phyloP scores from a whole-genome alignment of 441 rosid genomes.

The Erodium trifolium region DNA sequence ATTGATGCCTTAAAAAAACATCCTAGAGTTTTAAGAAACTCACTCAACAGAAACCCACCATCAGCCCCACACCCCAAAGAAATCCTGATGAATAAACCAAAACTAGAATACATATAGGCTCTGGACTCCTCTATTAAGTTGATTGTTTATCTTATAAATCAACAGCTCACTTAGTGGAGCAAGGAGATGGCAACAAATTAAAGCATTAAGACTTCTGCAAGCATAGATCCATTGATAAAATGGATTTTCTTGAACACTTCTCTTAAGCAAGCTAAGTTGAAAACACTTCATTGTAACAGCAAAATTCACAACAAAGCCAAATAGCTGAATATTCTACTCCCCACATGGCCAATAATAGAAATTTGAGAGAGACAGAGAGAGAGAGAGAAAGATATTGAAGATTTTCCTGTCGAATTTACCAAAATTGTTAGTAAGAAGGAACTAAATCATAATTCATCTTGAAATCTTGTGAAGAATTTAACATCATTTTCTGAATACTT shows the following conservation, averaged over 20 bases:
- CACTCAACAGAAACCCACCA: slow-evolving; percentile 3
- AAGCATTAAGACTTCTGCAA: neutral
- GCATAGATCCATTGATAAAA: neutral
- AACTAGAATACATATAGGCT: neutral
- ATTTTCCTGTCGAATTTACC: neutral
- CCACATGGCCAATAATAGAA: neutral
- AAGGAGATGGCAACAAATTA: neutral
- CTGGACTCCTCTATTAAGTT: neutral
- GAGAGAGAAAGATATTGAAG: neutral
- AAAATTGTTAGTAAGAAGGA: neutral
- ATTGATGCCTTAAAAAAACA: neutral
- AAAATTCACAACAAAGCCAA: neutral
- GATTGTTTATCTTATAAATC: neutral
- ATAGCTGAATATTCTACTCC: neutral
- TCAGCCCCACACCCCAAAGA: neutral
- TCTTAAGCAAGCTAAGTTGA: neutral
- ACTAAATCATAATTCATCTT: neutral
- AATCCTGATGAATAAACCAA: neutral
- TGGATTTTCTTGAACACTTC: neutral
- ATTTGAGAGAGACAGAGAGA: neutral
- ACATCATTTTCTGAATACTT: neutral
- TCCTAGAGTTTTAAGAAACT: neutral
- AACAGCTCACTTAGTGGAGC: slow-evolving; percentile 2
- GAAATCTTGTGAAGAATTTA: neutral
- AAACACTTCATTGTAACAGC: neutral